Base-by-base conservation (phyloP, 345 rosid species). In the Hibiscus mutabilis region DNA sequence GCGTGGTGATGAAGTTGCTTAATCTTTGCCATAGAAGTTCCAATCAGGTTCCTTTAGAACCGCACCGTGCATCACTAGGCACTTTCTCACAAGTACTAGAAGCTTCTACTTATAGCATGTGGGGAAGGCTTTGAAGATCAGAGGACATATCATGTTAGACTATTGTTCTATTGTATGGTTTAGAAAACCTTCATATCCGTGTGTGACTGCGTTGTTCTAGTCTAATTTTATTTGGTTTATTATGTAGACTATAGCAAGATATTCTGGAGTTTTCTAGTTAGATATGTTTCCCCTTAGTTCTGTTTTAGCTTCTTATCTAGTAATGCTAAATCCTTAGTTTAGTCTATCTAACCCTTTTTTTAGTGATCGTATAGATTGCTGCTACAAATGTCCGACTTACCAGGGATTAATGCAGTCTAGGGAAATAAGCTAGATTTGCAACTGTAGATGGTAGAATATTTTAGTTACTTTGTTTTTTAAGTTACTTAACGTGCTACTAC, bases 11-110 rank as follows among this genome's bases (percentile, higher is more conserved):
- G 83, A 80, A 73, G 82, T 77, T 80, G 57, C 78, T 76, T 82
- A 78, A 78, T 73, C 75, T 77, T 73, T 79, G 74, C 80, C 74
- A 71, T 85, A 85, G 87, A 78, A 79, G 85, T 77, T 79, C 55
- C 82, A 40, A 63, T 68, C 78, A 83, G 77, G 76, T 66, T 78
- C 72, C 72, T 78, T 71, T 83, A 87, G 87, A 68, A 78, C 33
- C 60, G 73, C 70, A 22, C 73, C 35, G 22, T 73, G 83, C 80
- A 61, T 69, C 60, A 79, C 69, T 86, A 86, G 90, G 86, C 84
- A 73, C 82, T 63, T 74, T 51, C 77, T 60, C 61, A 66, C 78
- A 70, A 69, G 79, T 55, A 71, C 82, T 83, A 79, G 84, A 85
- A 73, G 82, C 77, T 76, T 29, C 64, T 67, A 68, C 74, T 56